These are phyloP conservation scores for Aspergillus indologenus DNA, from an alignment of 495 filamentous ascomycete genomes.

Conservation along the genomic window DNA sequence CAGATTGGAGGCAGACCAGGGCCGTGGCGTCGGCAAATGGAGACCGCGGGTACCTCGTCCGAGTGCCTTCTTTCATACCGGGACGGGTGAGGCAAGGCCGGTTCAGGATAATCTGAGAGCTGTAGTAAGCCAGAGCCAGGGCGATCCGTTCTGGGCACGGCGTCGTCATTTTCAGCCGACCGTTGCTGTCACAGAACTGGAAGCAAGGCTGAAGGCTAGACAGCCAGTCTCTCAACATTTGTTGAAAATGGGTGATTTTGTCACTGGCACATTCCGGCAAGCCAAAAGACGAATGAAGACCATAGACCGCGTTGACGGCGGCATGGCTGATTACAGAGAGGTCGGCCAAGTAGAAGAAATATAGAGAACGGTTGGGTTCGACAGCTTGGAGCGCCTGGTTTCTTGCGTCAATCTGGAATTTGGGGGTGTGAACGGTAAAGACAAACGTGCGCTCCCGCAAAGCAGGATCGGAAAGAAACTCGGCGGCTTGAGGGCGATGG, in stretches of 20 bases:
- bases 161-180: slow-evolving; percentile 28
- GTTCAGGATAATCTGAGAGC: slow-evolving; percentile 52
- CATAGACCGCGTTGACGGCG: slow-evolving; percentile 19
- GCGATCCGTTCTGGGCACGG: slow-evolving; percentile 21
- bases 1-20: slow-evolving; percentile 47
- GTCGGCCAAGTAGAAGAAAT: slow-evolving; percentile 27
- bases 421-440: neutral
- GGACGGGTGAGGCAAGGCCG: slow-evolving; percentile 55
- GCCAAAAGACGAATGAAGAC: neutral
- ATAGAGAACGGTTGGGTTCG: slow-evolving; percentile 23
- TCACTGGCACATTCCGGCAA: slow-evolving; percentile 2
- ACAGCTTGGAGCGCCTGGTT: slow-evolving; percentile 3
- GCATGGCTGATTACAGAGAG: slow-evolving; percentile 21
- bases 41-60: slow-evolving; percentile 1
- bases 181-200: slow-evolving; percentile 20
- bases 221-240: slow-evolving; percentile 22
- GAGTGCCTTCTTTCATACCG: slow-evolving; percentile 2
- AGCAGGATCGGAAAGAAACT: neutral
- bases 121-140: slow-evolving; percentile 53
- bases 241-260: slow-evolving; percentile 18
- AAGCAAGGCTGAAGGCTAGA: slow-evolving; percentile 27
- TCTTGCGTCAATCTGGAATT: slow-evolving; percentile 7
- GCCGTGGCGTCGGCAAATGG: slow-evolving; percentile 49
- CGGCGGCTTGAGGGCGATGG: neutral
- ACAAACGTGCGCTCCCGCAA: neutral